These are phyloP conservation scores for Aspergillus ustus DNA, from an alignment of 2,329 filamentous ascomycete genomes.

Conservation along the genomic window DNA sequence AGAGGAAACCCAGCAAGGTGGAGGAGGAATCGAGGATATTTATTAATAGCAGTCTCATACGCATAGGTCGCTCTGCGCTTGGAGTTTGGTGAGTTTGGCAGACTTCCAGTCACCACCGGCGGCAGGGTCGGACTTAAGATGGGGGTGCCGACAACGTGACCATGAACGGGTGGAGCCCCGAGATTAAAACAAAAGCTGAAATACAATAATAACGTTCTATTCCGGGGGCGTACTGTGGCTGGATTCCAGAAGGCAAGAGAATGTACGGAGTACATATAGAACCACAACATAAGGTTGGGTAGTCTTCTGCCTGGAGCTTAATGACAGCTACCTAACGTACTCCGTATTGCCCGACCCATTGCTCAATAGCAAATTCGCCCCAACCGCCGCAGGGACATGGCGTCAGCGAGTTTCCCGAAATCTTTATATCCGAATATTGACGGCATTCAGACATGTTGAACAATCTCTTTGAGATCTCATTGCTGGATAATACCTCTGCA, in stretches of 20 bases:
- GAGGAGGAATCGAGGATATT: slow-evolving; percentile 19
- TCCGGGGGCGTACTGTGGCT: not conserved
- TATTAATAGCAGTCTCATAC: slow-evolving; percentile 23
- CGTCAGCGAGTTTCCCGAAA: not conserved
- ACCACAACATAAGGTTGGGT: not conserved
- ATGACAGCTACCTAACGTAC: slow-evolving; percentile 9
- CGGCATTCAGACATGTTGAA: not conserved
- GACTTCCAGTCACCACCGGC: slow-evolving; percentile 9
- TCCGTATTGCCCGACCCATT: not conserved
- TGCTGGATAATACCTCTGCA: not conserved
- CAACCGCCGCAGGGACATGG: slow-evolving; percentile 4
- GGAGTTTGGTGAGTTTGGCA: slow-evolving; percentile 1
- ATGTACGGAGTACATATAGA: too few species aligned
- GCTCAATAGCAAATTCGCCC: slow-evolving; percentile 1
- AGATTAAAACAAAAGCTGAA: not conserved
- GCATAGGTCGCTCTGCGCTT: slow-evolving; percentile 7
- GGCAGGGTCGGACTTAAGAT: slow-evolving; percentile 14
- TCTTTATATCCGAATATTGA: not conserved
- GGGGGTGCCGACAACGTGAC: slow-evolving; percentile 10
- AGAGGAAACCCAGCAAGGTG: slow-evolving; percentile 2
- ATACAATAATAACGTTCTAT: not conserved
- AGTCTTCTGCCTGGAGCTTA: not conserved
- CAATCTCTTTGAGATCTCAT: not conserved
- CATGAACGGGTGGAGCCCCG: slow-evolving; percentile 17
- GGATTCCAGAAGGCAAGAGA: not conserved